Percentiles rank a stretch among this genome's conserved stretches.
These are phyloP conservation scores for Tetradesmus lagerheimii DNA, from an alignment of 139 green algal species.

Conservation along the genomic window DNA sequence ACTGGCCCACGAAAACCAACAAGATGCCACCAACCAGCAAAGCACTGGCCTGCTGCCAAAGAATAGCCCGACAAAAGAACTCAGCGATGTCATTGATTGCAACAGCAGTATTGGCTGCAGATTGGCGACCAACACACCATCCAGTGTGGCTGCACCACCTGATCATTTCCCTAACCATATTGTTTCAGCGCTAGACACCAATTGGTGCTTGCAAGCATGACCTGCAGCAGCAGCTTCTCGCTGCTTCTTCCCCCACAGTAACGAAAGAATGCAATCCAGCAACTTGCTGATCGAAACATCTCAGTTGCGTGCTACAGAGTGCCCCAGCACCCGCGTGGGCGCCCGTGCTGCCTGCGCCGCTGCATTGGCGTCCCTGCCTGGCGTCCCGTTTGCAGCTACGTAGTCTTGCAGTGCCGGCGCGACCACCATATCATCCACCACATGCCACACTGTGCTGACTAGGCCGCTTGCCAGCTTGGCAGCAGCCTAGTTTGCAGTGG, in stretches of 20 bases:
- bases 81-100: not conserved
- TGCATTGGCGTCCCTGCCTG: not conserved
- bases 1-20: too few species aligned
- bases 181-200: not conserved
- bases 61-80: too few species aligned
- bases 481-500: conserved; percentile 53
- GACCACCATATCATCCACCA: conserved; percentile 67
- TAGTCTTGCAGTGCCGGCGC: conserved; percentile 60
- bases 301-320: conserved; percentile 24
- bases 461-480: conserved; percentile 72
- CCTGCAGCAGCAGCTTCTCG: not conserved
- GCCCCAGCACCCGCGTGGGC: conserved; percentile 10
- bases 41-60: not conserved
- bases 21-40: not conserved
- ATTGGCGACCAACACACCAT: not conserved
- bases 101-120: not conserved
- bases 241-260: too few species aligned
- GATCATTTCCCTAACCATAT: too few species aligned
- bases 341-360: not conserved
- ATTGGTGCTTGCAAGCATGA: not conserved
- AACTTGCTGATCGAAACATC: too few species aligned
- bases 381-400: not conserved
- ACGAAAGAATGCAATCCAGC: not conserved
- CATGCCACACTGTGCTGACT: conserved; percentile 71
- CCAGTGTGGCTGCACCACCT: not conserved